These are phyloP conservation scores for Termitomyces sp. DNA, from an alignment of 768 basidiomycete species.

Conservation along the genomic window DNA sequence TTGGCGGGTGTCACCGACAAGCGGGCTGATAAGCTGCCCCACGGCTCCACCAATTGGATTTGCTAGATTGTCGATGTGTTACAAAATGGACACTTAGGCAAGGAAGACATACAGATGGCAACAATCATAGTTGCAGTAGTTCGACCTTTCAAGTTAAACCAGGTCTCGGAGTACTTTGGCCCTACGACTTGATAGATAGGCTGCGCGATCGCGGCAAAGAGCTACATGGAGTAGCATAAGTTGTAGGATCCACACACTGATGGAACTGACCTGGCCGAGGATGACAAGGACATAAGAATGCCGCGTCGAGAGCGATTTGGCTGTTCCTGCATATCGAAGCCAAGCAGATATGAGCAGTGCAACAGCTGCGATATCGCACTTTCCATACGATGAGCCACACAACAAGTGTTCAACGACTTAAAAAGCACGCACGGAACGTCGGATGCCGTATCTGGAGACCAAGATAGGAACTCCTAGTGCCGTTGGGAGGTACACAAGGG, in stretches of 20 bases:
- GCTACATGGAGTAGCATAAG: slow-evolving; percentile 29
- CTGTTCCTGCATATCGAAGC: slow-evolving; percentile 74
- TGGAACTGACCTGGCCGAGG: slow-evolving; percentile 54
- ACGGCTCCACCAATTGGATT: slow-evolving; percentile 75
- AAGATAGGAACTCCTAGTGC: slow-evolving; percentile 58
- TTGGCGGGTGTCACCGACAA: slow-evolving; percentile 46
- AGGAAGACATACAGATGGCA: slow-evolving; percentile 36
- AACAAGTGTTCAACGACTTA: background rate
- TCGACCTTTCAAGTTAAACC: slow-evolving; percentile 75
- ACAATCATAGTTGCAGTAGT: slow-evolving; percentile 72
- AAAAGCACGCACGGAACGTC: slow-evolving; percentile 48
- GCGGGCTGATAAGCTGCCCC: slow-evolving; percentile 69
- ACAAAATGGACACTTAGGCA: background rate
- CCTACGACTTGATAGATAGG: slow-evolving; percentile 76
- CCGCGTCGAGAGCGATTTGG: slow-evolving; percentile 42
- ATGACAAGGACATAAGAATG: slow-evolving; percentile 66
- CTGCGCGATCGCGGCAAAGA: slow-evolving; percentile 62
- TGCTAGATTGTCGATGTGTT: slow-evolving; percentile 32
- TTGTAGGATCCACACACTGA: background rate
- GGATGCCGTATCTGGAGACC: slow-evolving; percentile 56
- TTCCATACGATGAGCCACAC: background rate
- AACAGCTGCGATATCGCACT: slow-evolving; percentile 62
- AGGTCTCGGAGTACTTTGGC: slow-evolving; percentile 77
- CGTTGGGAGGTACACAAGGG: slow-evolving; percentile 57
- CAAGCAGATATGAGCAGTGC: slow-evolving; percentile 62